Conservation (phyloP, 140 eudicot genomes). For the Flaveria floridana region DNA sequence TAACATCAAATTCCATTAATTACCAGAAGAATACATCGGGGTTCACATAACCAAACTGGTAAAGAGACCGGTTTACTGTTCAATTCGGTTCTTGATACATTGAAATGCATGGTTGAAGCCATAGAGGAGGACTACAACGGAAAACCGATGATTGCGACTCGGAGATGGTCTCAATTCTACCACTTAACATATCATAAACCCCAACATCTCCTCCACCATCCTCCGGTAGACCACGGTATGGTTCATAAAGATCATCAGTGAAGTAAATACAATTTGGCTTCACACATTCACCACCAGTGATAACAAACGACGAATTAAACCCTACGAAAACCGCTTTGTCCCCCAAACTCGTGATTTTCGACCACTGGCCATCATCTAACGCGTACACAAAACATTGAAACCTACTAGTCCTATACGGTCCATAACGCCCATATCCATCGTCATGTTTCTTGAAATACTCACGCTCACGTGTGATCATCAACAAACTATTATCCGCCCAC, state of each 20-base stretch:
- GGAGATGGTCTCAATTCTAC: conserved; percentile 14
- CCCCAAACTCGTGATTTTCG: conserved; percentile 14
- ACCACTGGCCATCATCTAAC: conserved; percentile 34
- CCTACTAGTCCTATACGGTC: conserved; percentile 25
- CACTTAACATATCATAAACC: conserved; percentile 29
- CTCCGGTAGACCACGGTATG: conserved; percentile 21
- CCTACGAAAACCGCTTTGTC: conserved; percentile 30
- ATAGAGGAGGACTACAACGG: conserved; percentile 25
- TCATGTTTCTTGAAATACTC: conserved; percentile 20
- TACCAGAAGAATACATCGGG: too few species aligned
- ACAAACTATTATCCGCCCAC: conserved; percentile 26
- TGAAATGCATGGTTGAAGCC: conserved; percentile 28
- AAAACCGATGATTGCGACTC: conserved; percentile 12
- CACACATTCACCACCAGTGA: conserved; percentile 15
- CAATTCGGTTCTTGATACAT: too few species aligned
- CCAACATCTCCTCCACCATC: conserved; percentile 35
- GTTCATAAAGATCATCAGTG: conserved; percentile 39
- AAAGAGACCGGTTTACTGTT: too few species aligned
- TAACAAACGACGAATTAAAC: conserved; percentile 29
- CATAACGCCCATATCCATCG: conserved; percentile 20
- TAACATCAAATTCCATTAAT: too few species aligned
- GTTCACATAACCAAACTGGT: too few species aligned
- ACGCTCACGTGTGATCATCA: conserved; percentile 33
- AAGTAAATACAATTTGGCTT: conserved; percentile 24
- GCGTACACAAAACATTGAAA: conserved; percentile 21